Conservation (phyloP, 208 protist genomes). For the Leishmania aethiopica region DNA sequence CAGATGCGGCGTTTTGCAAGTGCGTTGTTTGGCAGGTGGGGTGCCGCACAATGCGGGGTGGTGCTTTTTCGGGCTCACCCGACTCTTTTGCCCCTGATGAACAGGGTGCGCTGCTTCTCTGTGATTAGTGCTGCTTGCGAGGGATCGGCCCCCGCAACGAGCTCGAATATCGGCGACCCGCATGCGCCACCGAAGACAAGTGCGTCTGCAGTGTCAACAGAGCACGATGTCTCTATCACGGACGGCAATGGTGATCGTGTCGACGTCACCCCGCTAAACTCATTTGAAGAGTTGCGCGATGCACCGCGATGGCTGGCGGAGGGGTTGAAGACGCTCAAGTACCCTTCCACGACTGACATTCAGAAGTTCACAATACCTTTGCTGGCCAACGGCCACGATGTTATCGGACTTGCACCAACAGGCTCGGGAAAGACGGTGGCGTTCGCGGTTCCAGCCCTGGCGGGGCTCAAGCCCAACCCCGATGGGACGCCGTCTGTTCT, state of each 20-base stretch:
- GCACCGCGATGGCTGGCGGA: conserved; percentile 65
- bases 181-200: neutral
- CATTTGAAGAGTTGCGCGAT: conserved; percentile 60
- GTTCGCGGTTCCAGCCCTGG: conserved; percentile 96
- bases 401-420: conserved; percentile 98
- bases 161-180: neutral
- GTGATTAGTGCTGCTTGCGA: neutral
- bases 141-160: neutral
- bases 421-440: conserved; percentile 99
- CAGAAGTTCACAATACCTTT: conserved; percentile 89
- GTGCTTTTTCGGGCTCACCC: neutral
- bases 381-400: conserved; percentile 88
- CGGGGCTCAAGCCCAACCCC: conserved; percentile 43
- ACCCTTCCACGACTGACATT: conserved; percentile 82
- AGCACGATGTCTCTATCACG: conserved; percentile 56
- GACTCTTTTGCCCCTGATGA: neutral
- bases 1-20: conserved; percentile 21
- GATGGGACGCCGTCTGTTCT: conserved; percentile 88
- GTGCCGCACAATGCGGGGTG: neutral
- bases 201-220: neutral
- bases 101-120: neutral
- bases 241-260: conserved; percentile 50
- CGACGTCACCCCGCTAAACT: conserved; percentile 56
- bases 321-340: conserved; percentile 57
- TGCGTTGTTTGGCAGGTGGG: conserved; percentile 9